These are phyloP conservation scores for Allantophomopsis lycopodina DNA, from an alignment of 2,329 filamentous ascomycete species.

Conservation along the genomic window DNA sequence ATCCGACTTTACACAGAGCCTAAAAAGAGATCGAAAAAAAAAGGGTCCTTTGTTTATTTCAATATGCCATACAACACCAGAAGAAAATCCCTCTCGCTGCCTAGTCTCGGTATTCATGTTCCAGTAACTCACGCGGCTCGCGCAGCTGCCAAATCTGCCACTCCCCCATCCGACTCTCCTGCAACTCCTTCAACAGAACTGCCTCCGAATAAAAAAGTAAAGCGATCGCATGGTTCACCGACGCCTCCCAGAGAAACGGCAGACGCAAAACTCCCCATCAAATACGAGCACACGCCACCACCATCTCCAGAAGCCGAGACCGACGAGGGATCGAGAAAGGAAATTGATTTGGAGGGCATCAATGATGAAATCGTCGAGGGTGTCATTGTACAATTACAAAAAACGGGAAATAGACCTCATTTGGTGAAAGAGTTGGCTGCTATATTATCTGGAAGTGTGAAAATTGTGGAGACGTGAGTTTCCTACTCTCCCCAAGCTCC, in stretches of 20 bases:
- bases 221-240: constrained; percentile 54
- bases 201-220: constrained; percentile 53
- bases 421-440: constrained; percentile 86
- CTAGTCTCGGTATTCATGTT: constrained; percentile 84
- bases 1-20: too few species aligned
- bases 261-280: constrained; percentile 21
- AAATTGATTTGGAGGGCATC: constrained; percentile 70
- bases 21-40: too few species aligned
- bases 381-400: constrained; percentile 77
- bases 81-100: constrained; percentile 86
- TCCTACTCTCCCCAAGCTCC: constrained; percentile 1
- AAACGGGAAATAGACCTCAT: constrained; percentile 83
- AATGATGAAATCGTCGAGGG: constrained; percentile 92
- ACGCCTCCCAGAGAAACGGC: constrained; percentile 14
- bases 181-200: constrained; percentile 15
- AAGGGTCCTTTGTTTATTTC: too few species aligned
- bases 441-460: constrained; percentile 61
- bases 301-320: constrained; percentile 49
- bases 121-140: constrained; percentile 51
- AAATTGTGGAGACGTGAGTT: constrained; percentile 83
- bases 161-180: constrained; percentile 16
- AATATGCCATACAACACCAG: constrained; percentile 90
- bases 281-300: constrained; percentile 64
- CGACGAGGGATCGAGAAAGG: constrained; percentile 29
- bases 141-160: constrained; percentile 25